Percentiles rank a stretch among this genome's conserved stretches.
Conservation (phyloP, 2,329 filamentous ascomycete genomes). For the Pleoardoris graminearum region DNA sequence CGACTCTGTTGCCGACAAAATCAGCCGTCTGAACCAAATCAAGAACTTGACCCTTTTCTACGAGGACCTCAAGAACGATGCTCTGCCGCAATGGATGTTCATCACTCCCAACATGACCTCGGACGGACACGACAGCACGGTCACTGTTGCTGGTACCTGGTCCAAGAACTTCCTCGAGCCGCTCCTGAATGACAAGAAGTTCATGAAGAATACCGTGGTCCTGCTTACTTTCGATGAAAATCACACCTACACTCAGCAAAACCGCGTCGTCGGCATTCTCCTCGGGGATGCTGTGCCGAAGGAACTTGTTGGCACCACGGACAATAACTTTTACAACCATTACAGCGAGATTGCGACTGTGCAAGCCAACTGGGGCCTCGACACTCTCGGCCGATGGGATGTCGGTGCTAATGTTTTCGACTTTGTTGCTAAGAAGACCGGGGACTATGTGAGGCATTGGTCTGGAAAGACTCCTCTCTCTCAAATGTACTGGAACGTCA, state of each 20-base stretch:
- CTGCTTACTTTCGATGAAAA: slow-evolving; percentile 81
- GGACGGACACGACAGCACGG: slow-evolving; percentile 73
- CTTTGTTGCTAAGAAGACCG: slow-evolving; percentile 34
- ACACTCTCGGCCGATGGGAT: slow-evolving; percentile 53
- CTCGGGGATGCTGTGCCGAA: slow-evolving; percentile 73
- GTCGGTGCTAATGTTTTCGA: slow-evolving; percentile 53
- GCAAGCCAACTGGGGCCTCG: slow-evolving; percentile 51
- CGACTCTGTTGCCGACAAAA: slow-evolving; percentile 63
- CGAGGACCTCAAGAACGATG: slow-evolving; percentile 27
- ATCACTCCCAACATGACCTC: slow-evolving; percentile 69
- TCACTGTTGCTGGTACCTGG: slow-evolving; percentile 71
- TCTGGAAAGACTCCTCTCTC: slow-evolving; percentile 30
- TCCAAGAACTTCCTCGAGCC: slow-evolving; percentile 69
- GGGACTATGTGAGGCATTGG: slow-evolving; percentile 31
- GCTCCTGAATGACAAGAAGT: slow-evolving; percentile 68
- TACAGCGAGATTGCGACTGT: slow-evolving; percentile 52
- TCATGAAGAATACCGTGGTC: slow-evolving; percentile 76
- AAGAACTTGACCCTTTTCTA: slow-evolving; percentile 76
- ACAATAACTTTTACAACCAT: slow-evolving; percentile 62
- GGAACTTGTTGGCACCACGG: slow-evolving; percentile 67
- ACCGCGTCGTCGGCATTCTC: slow-evolving; percentile 71
- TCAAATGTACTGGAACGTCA: slow-evolving; percentile 39
- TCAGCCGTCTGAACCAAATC: slow-evolving; percentile 66
- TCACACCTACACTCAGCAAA: slow-evolving; percentile 67
- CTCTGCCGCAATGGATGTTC: slow-evolving; percentile 39